phyloP scores from a whole-genome alignment of 495 filamentous ascomycete species.

The Penicillium parvum region DNA sequence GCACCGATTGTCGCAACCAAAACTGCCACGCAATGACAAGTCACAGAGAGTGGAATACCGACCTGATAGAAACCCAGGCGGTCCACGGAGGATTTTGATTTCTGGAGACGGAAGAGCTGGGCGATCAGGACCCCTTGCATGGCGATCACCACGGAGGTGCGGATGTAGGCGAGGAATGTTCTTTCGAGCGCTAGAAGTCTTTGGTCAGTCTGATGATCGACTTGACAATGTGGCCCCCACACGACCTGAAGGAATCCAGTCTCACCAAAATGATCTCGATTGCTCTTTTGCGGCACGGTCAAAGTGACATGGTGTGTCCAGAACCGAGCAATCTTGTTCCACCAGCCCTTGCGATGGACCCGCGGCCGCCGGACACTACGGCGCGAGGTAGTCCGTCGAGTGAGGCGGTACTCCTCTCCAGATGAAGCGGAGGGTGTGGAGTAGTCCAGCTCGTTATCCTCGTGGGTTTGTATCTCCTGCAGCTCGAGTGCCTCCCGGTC shows the following conservation, averaged over 20 bases:
- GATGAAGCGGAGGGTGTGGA: conserved; percentile 32
- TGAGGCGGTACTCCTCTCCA: conserved; percentile 32
- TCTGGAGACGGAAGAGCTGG: conserved; percentile 67
- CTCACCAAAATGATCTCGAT: conserved; percentile 45
- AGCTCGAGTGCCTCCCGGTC: conserved; percentile 31
- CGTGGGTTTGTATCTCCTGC: conserved; percentile 24
- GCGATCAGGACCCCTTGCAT: conserved; percentile 63
- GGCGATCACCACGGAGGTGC: conserved; percentile 64
- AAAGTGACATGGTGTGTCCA: conserved; percentile 41
- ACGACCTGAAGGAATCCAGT: neutral
- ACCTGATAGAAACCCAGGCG: conserved; percentile 57
- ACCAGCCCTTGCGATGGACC: conserved; percentile 20
- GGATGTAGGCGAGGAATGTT: conserved; percentile 74
- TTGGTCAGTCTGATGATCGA: neutral
- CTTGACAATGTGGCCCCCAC: neutral
- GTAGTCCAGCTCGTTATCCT: conserved; percentile 15
- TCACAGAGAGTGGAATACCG: conserved; percentile 59
- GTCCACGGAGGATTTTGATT: conserved; percentile 24
- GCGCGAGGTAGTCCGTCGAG: conserved; percentile 22
- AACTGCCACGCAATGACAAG: conserved; percentile 56
- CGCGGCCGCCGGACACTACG: conserved; percentile 11
- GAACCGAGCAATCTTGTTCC: conserved; percentile 26
- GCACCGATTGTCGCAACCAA: conserved; percentile 53
- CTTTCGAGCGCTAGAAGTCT: conserved; percentile 61
- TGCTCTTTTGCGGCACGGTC: conserved; percentile 40